A percentile compares a stretch with the other conserved stretches of the same genome.
Conservation (phyloP, 257 asterid species). For the Anisodus tanguticus region DNA sequence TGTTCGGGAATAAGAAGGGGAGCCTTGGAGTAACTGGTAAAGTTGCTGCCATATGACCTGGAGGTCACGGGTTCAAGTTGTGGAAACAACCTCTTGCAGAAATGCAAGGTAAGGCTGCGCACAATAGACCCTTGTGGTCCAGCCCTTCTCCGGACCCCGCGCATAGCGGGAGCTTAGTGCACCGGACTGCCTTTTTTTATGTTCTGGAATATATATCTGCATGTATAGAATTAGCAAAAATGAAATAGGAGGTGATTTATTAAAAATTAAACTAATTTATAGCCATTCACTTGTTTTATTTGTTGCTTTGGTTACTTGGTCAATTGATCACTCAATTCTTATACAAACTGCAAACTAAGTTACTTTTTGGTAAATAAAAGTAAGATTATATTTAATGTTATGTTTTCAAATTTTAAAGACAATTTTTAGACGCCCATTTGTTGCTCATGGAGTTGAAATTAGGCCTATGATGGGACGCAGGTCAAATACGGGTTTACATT, state of each 20-base stretch:
- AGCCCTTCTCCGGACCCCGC: too few species aligned
- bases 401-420: neutral
- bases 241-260: neutral
- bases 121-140: too few species aligned
- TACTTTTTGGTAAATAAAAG: neutral
- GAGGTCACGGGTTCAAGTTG: too few species aligned
- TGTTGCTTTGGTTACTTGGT: constrained; percentile 14
- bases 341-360: neutral
- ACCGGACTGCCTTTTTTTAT: too few species aligned
- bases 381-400: neutral
- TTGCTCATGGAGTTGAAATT: constrained; percentile 20
- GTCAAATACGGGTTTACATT: neutral
- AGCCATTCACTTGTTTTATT: constrained; percentile 10
- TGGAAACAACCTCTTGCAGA: too few species aligned
- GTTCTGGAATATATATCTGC: neutral
- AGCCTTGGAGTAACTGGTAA: too few species aligned
- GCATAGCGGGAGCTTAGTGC: too few species aligned
- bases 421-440: constrained; percentile 1
- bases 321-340: constrained; percentile 15
- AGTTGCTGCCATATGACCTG: too few species aligned
- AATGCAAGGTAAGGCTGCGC: too few species aligned
- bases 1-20: too few species aligned
- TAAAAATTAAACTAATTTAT: too few species aligned
- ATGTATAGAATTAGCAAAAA: neutral
- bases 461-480: neutral